Evolutionary conservation across 345 rosid species (phyloP).

Genomic region (Gossypium raimondii): DNA sequence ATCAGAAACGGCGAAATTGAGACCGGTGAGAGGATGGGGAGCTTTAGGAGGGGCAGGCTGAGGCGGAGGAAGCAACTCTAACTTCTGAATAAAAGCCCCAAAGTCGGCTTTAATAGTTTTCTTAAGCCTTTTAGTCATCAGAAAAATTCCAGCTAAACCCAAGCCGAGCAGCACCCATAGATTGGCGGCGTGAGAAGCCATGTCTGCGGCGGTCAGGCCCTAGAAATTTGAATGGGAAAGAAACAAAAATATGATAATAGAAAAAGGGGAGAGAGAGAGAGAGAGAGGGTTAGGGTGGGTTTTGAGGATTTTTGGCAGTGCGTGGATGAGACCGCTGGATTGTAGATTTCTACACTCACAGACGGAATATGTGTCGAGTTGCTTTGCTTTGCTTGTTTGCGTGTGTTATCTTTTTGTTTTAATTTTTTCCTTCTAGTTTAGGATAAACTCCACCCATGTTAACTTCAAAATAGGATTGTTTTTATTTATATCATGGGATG

Average conservation of each 20-base stretch:
- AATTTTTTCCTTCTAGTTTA: too few relatives aligned
- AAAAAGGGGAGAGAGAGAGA: not conserved
- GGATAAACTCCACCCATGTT: too few relatives aligned
- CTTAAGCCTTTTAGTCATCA: constrained; percentile 60
- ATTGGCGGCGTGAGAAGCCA: constrained; percentile 70
- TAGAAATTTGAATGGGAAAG: not conserved
- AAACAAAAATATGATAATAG: not conserved
- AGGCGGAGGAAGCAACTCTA: constrained; percentile 88
- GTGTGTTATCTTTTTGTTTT: not conserved
- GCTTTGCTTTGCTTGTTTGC: not conserved
- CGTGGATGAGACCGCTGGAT: constrained; percentile 9
- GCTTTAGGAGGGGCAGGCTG: constrained; percentile 98
- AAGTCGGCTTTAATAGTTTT: constrained; percentile 65
- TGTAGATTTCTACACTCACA: not conserved
- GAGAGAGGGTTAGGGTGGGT: constrained; percentile 1
- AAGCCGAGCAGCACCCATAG: constrained; percentile 83
- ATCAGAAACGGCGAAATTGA: constrained; percentile 84
- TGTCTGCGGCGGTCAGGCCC: constrained; percentile 13
- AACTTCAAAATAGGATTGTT: too few relatives aligned
- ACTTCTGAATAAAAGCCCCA: constrained; percentile 81
- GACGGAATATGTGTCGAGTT: not conserved
- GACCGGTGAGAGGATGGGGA: constrained; percentile 87
- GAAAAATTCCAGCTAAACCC: constrained; percentile 75
- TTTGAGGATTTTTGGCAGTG: not conserved
- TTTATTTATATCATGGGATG: too few relatives aligned